Evolutionary conservation across 139 green algal genomes (phyloP).

Genomic region (Picochlorum sp.): DNA sequence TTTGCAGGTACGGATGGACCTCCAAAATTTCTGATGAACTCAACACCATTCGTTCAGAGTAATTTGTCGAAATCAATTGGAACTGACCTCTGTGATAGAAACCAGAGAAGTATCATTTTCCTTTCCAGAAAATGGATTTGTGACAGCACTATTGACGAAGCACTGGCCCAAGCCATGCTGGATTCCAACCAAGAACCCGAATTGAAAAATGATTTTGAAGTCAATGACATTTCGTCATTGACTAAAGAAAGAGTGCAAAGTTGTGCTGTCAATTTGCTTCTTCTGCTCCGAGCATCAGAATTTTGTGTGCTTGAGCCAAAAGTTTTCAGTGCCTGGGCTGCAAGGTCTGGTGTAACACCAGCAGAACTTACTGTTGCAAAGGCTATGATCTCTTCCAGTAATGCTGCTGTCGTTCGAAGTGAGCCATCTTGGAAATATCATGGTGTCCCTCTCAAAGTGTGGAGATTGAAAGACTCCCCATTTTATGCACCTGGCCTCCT

Average conservation of each 20-base stretch:
- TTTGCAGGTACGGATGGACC: too few relatives aligned
- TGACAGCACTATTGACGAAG: neutral
- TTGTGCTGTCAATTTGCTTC: neutral
- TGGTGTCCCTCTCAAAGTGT: conserved; percentile 1
- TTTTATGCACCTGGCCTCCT: neutral
- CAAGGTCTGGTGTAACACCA: neutral
- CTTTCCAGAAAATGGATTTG: conserved; percentile 1
- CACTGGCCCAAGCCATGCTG: neutral
- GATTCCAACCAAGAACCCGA: neutral
- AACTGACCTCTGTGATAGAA: neutral
- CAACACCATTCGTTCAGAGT: too few relatives aligned
- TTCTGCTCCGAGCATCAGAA: neutral
- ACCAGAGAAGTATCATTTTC: neutral
- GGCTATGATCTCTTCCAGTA: conserved; percentile 3
- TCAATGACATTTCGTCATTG: neutral
- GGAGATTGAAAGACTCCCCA: neutral
- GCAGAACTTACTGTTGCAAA: conserved; percentile 7
- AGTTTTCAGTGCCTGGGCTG: conserved; percentile 8
- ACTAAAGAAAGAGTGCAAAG: neutral
- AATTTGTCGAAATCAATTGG: neutral
- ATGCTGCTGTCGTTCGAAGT: neutral
- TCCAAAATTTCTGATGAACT: too few relatives aligned
- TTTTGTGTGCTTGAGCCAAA: neutral
- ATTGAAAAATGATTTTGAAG: neutral
- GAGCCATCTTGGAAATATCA: conserved; percentile 9